These are phyloP conservation scores for Pseudonectria buxi DNA, from an alignment of 2,329 filamentous ascomycete genomes.

Conservation along the genomic window DNA sequence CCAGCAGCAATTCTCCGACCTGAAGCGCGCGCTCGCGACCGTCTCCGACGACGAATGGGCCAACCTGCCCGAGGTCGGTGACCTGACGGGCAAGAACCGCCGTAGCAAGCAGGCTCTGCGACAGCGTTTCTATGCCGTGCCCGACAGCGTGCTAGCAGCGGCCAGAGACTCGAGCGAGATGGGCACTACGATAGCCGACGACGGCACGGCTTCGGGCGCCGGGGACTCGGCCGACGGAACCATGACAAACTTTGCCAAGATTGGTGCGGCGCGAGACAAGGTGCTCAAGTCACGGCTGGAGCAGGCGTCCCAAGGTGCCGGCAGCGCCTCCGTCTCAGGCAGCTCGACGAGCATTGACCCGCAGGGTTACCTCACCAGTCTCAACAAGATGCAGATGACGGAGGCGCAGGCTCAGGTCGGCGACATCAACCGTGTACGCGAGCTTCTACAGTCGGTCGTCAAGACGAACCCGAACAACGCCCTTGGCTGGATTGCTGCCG, in stretches of 20 bases:
- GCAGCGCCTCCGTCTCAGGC: slow-evolving; percentile 60
- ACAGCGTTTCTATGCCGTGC: slow-evolving; percentile 89
- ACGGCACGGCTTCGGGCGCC: slow-evolving; percentile 45
- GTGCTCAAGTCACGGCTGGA: slow-evolving; percentile 91
- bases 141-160: slow-evolving; percentile 87
- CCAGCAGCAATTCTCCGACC: slow-evolving; percentile 91
- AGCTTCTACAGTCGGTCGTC: slow-evolving; percentile 91
- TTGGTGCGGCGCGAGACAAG: slow-evolving; percentile 92
- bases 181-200: slow-evolving; percentile 81
- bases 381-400: slow-evolving; percentile 73
- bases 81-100: slow-evolving; percentile 90
- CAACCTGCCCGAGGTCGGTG: slow-evolving; percentile 88
- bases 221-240: slow-evolving; percentile 64
- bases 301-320: slow-evolving; percentile 68
- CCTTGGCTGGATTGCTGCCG: slow-evolving; percentile 92
- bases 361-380: slow-evolving; percentile 89
- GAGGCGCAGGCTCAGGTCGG: slow-evolving; percentile 80
- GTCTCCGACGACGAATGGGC: slow-evolving; percentile 97
- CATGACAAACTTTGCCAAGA: slow-evolving; percentile 97
- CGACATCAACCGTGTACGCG: slow-evolving; percentile 88
- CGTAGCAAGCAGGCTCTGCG: slow-evolving; percentile 75
- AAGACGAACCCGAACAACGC: slow-evolving; percentile 95
- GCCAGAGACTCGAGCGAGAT: slow-evolving; percentile 76
- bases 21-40: slow-evolving; percentile 82
- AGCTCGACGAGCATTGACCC: slow-evolving; percentile 89